Evolutionary conservation across 805 yeast species (phyloP), one percentile per base, ranked within the genome.

Genomic region (Cyberlindnera mrakii): DNA sequence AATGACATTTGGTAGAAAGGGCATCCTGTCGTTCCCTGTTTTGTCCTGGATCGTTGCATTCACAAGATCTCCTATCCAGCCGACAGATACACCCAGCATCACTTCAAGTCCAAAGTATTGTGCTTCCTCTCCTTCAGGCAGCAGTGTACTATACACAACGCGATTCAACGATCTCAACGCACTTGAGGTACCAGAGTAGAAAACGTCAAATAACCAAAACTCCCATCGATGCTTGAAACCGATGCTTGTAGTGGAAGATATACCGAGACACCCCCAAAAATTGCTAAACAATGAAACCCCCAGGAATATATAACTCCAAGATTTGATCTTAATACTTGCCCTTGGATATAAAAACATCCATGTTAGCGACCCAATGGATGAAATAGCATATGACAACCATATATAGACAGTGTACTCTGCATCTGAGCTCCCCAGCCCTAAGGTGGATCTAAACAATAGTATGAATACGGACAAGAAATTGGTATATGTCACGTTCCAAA

Each of bases 161-260:
- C 74, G 54, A 38, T 67, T 66, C 35, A 68, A 42, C 0, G 67
- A 58, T 36, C 74, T 52, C 37, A 68, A 47, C 1, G 70, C 62
- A 6, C 68, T 62, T 10, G 69, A 62, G 2, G 65, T 39, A 3
- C 63, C 53, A 9, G 67, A 56, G 41, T 63, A 65, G n/a, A 67
- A 46, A 0, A 67, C 62, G 37, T 66, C 71, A 47, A 67, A 63
- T 0, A 60, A 20, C 73, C 73, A 69, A 41, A 68, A 68, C 46
- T 69, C 72, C 69, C 71, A 65, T 23, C 72, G 42, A 39, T 63
- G 60, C 44, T 67, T 67, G 56, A 66, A 67, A 1, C 73, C 72
- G 33, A 68, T 55, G n/a, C 36, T 45, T 1, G 59, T 46, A 5
- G 43, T 30, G 3, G 37, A 11, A 31, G 57, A 59, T 3, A 66